Evolutionary conservation across 306 rosid species (phyloP), one percentile per base, ranked within the genome.

Genomic region (Quercus engelmannii): DNA sequence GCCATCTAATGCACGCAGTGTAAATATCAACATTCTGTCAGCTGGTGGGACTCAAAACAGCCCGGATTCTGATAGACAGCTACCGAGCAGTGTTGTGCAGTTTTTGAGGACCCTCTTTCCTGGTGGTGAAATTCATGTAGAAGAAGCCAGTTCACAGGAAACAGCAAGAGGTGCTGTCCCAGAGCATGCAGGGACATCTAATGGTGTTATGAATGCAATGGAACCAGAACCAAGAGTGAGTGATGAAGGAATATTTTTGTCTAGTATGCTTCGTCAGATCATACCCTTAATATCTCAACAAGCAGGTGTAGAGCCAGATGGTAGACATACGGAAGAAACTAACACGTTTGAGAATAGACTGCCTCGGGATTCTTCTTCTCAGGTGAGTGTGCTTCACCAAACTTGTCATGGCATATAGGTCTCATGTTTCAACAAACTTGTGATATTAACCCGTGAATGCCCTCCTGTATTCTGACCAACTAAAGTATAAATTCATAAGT

Each of bases 121-220:
- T 43, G 89, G 89, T 82, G 99, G 96, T 80, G 99, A 96, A 89
- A 77, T 96, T 85, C 93, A 87, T 13, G 87, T 89, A 26, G 99
- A 93, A 78, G 97, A 88, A 81, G 85, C 89, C 67, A 87, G 85
- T 86, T 55, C 76, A 58, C 94, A 83, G 81, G 97, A 88, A 78
- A 80, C 83, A 71, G 63, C 84, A 77, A 69, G 79, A 51, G 87
- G 79, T 72, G 59, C 89, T 78, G 63, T 73, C 67, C 58, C 89
- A 12, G 90, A 86, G 64, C 89, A 85, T 31, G 84, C 87, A 38
- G 86, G 92, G 81, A 81, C 90, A 55, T 80, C 97, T 54, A 78
- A 77, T 73, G 87, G 61, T 71, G 83, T 76, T 77, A 77, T 75
- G 56, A 80, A 58, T 72, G 83, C 79, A 72, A 86, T 85, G 5